Evolutionary conservation across 2,329 filamentous ascomycete genomes (phyloP), one percentile per base, ranked within the genome.

Genomic region (Sphaerulina vaccinii): DNA sequence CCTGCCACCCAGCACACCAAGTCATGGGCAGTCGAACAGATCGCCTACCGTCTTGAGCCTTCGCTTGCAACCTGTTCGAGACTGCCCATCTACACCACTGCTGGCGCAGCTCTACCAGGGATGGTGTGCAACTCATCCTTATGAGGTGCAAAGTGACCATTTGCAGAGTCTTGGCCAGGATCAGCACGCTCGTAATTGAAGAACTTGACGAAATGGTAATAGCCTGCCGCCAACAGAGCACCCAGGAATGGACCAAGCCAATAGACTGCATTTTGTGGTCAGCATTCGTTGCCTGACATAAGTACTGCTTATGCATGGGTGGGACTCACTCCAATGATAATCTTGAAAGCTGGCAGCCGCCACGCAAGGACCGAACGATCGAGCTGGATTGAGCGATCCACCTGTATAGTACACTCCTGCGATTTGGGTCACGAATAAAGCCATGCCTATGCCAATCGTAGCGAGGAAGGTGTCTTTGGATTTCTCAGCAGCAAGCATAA

Each of bases 401-500:
- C 68, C 68, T 10, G 67, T 70, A 49, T 65, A 69, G 52, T 61
- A 65, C 16, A 61, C 51, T n/a, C 52, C 57, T 10, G 57, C 59
- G 23, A 66, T 54, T 39, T 66, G 55, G 23, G 57, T 57, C 2
- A 60, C 48, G 49, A 60, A 58, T n/a, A 60, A 51, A 1, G 65
- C 54, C 16, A 68, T 56, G 15, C 65, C 61, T 27, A 64, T 62
- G 11, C 58, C 60, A 13, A 64, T 52, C 3, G 61, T 61, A 11
- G 57, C 56, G 19, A 68, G 49, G 54, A 66, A 70, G 1, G 66
- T 69, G 19, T 49, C 60, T 52, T 68, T 68, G 16, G 58, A 58
- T 55, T 70, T 70, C 54, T 70, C 67, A 4, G 59, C 64, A 4
- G 68, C 68, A 24, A 70, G 61, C 66, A 70, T 69, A 42, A 69